Percentiles rank a stretch among this genome's conserved stretches.
Evolutionary conservation across 306 rosid genomes (phyloP).

Genomic region (Spatholobus suberectus): DNA sequence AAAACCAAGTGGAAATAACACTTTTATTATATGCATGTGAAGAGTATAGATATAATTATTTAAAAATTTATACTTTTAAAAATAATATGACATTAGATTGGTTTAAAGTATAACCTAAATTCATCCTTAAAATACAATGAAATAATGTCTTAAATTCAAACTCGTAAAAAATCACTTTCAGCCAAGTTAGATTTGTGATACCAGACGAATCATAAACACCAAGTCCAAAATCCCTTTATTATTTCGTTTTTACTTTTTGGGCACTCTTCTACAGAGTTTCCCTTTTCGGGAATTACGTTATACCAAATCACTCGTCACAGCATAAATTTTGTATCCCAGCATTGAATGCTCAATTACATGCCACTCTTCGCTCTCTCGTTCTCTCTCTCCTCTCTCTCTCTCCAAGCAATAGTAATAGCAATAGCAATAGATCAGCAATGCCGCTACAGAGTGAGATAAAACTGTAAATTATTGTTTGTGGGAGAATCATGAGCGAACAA

Average conservation of each 20-base stretch:
- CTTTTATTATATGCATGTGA: too few species aligned
- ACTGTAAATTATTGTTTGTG: constrained; percentile 21
- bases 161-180: too few species aligned
- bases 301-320: constrained; percentile 28
- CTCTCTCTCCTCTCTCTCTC: constrained; percentile 14
- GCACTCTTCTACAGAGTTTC: not conserved
- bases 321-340: constrained; percentile 28
- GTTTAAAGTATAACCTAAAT: too few species aligned
- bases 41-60: too few species aligned
- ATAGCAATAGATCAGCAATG: constrained; percentile 7
- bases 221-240: too few species aligned
- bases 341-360: constrained; percentile 45
- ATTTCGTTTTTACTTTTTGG: not conserved
- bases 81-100: too few species aligned
- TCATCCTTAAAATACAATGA: too few species aligned
- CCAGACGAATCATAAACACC: too few species aligned
- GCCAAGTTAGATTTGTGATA: too few species aligned
- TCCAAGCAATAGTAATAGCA: not conserved
- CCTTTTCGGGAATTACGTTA: constrained; percentile 28
- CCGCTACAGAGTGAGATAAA: constrained; percentile 33
- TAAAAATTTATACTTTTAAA: too few species aligned
- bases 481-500: constrained; percentile 55
- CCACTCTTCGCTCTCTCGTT: constrained; percentile 10
- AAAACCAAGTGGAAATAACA: too few species aligned
- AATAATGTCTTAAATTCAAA: too few species aligned